A percentile compares a stretch with the other conserved stretches of the same genome.
These are phyloP conservation scores for Aspergillus floridensis DNA, from an alignment of 2,329 filamentous ascomycete genomes.

Conservation along the genomic window DNA sequence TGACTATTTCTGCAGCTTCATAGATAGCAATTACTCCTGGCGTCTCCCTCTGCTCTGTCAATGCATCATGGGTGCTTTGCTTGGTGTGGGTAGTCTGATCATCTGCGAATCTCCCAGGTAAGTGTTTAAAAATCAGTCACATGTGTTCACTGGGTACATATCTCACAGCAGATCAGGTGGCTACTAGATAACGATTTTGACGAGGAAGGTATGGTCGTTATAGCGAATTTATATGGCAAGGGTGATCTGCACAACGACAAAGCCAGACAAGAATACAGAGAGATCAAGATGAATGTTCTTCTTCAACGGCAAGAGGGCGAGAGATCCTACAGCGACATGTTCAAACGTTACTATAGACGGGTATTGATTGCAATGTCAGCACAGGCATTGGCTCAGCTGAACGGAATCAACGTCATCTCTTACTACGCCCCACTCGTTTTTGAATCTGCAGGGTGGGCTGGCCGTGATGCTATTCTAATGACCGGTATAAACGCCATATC, in stretches of 20 bases:
- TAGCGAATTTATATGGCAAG: constrained; percentile 93
- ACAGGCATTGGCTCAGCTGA: constrained; percentile 90
- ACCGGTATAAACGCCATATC: constrained; percentile 92
- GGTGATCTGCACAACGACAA: constrained; percentile 93
- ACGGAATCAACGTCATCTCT: constrained; percentile 98
- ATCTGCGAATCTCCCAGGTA: constrained; percentile 96
- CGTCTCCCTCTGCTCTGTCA: constrained; percentile 86
- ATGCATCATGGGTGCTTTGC: constrained; percentile 85
- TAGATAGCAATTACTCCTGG: constrained; percentile 83
- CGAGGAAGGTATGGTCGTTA: constrained; percentile 96
- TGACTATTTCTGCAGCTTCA: constrained; percentile 94
- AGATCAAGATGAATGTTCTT: constrained; percentile 98
- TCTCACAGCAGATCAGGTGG: constrained; percentile 61
- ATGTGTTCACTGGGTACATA: not conserved
- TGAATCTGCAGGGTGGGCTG: constrained; percentile 92
- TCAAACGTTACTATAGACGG: constrained; percentile 82
- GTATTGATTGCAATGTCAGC: constrained; percentile 99
- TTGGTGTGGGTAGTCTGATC: constrained; percentile 80
- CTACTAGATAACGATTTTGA: constrained; percentile 96
- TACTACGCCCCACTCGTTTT: constrained; percentile 98
- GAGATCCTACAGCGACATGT: constrained; percentile 89
- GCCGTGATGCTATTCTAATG: constrained; percentile 90
- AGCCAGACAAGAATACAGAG: constrained; percentile 91
- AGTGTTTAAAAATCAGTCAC: constrained; percentile 7
- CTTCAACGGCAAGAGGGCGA: constrained; percentile 93